Evolutionary conservation across 495 filamentous ascomycete genomes (phyloP).

Genomic region (Aspergillus affinis): DNA sequence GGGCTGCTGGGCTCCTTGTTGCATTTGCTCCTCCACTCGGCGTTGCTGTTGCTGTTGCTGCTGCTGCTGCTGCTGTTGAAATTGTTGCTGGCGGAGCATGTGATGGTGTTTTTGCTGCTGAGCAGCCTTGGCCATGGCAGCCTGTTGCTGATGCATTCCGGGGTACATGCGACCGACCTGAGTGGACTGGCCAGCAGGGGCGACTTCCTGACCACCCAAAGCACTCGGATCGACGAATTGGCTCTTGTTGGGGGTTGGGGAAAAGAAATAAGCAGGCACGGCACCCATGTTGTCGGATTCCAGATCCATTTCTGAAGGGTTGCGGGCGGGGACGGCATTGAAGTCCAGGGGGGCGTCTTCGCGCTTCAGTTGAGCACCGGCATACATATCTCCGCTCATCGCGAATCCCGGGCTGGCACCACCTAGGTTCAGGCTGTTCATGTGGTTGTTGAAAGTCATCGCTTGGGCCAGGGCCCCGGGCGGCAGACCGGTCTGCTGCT

Average conservation of each 20-base stretch:
- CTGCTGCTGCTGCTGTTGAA: slow-evolving; percentile 42
- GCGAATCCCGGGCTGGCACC: slow-evolving; percentile 47
- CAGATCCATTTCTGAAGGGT: slow-evolving; percentile 55
- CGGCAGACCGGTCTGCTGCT: slow-evolving; percentile 87
- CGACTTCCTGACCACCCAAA: slow-evolving; percentile 57
- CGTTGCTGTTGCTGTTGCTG: slow-evolving; percentile 29
- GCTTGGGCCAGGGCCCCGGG: slow-evolving; percentile 72
- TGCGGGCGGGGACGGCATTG: slow-evolving; percentile 52
- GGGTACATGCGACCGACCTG: slow-evolving; percentile 75
- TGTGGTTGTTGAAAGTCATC: slow-evolving; percentile 65
- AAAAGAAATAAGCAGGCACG: slow-evolving; percentile 48
- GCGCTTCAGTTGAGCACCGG: slow-evolving; percentile 50
- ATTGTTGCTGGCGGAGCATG: slow-evolving; percentile 59
- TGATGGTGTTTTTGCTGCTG: slow-evolving; percentile 68
- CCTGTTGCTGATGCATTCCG: slow-evolving; percentile 89
- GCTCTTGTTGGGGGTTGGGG: slow-evolving; percentile 35
- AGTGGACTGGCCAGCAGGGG: slow-evolving; percentile 45
- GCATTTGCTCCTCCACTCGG: slow-evolving; percentile 34
- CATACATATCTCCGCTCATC: slow-evolving; percentile 47
- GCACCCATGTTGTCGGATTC: slow-evolving; percentile 63
- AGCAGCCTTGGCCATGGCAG: slow-evolving; percentile 74
- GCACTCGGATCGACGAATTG: slow-evolving; percentile 71
- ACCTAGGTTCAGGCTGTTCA: slow-evolving; percentile 51
- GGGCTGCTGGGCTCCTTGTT: slow-evolving; percentile 32
- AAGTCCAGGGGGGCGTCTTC: slow-evolving; percentile 52